Conservation (phyloP, 2,329 filamentous ascomycete species). For the Ustulina deusta region DNA sequence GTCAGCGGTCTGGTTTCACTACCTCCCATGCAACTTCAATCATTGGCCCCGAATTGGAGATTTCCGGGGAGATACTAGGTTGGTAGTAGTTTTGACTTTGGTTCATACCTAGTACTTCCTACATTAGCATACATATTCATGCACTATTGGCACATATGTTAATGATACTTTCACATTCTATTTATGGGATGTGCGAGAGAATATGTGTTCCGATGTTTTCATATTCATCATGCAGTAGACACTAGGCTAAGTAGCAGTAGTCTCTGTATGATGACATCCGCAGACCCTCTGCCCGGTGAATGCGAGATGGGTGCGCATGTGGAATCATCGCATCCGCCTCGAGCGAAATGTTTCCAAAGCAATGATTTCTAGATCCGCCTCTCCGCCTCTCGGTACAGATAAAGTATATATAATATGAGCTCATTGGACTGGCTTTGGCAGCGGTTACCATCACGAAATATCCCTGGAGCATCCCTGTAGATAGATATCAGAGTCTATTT, state of each 20-base stretch:
- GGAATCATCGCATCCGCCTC: conserved; percentile 23
- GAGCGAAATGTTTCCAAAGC: conserved; percentile 22
- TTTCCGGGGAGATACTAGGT: conserved; percentile 18
- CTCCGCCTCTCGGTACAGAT: background rate
- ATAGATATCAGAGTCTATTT: background rate
- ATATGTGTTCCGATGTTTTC: background rate
- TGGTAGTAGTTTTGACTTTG: background rate
- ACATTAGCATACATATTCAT: background rate
- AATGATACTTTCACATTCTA: background rate
- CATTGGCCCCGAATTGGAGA: conserved; percentile 16
- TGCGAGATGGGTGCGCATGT: conserved; percentile 18
- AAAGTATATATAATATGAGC: conserved; percentile 7
- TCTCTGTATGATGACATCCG: background rate
- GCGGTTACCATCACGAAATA: background rate
- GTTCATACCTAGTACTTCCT: background rate
- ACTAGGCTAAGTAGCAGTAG: background rate
- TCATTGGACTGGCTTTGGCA: background rate
- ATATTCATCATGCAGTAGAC: background rate
- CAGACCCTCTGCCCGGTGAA: background rate
- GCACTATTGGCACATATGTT: conserved; percentile 1
- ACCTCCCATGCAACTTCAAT: conserved; percentile 6
- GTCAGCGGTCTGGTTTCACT: conserved; percentile 17
- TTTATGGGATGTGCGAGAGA: background rate
- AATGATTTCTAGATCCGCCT: background rate
- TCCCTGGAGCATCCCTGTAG: background rate